Evolutionary conservation across 352 stramenopile species (phyloP), one percentile per base, ranked within the genome.

Genomic region (Paralagenidium karlingii): DNA sequence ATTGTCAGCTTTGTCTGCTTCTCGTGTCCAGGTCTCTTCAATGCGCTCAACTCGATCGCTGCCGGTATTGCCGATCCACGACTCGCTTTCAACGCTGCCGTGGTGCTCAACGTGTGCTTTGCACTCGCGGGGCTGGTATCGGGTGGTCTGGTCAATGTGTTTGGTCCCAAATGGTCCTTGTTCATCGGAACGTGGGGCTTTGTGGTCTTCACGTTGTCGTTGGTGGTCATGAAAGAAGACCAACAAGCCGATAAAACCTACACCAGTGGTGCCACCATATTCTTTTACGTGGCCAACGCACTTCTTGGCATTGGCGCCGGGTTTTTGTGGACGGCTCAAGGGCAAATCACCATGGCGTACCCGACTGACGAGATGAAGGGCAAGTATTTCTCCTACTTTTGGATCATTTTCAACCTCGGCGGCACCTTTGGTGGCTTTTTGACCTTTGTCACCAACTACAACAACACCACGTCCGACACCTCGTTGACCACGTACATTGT

Each of bases 381-480:
- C 8, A 41, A 28, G 24, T 70, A 79, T 31, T 58, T 93, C 43
- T 59, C 59, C 13, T 38, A 60, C 8, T 91, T 94, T 49, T 91
- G 77, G 80, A 48, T 69, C 33, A 67, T 91, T 31, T 94, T 94
- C 52, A 85, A 94, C 47, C 55, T 82, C 21, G 73, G 62, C 8
- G 65, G 63, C 2, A 52, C 77, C 2, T 45, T 58, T 2, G 80
- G 80, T 13, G 77, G 80, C 4, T 24, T 74, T 9, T 38, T 90
- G 12, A 63, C 53, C 26, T 89, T 87, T 32, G 29, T 55, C 7
- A 64, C 69, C 36, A 76, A 71, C 41, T 65, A 47, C 34, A 24
- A 39, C 11, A 12, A 33, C 6, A 39, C 11, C 4, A n/a, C n/a
- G n/a, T 10, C 21, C 31, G 50, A 47, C 22, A 38, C 37, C 16